Evolutionary conservation across 2,329 filamentous ascomycete species (phyloP).

Genomic region (Aspergillus bombycis): DNA sequence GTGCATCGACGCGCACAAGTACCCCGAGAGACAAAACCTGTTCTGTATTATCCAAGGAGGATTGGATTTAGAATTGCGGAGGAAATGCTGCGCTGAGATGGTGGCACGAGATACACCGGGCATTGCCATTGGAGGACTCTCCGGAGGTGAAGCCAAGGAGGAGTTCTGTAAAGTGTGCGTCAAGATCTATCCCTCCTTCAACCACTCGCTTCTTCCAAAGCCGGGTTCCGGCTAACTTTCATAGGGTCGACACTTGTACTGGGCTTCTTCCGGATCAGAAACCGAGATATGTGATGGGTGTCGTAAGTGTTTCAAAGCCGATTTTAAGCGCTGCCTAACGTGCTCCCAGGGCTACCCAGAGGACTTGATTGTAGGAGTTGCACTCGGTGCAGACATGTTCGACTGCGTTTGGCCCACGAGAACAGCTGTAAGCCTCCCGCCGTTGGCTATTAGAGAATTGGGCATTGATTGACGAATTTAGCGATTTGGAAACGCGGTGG

Average conservation of each 20-base stretch:
- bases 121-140: conserved; percentile 93
- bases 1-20: conserved; percentile 86
- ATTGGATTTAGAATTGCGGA: conserved; percentile 81
- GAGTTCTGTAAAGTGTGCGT: conserved; percentile 81
- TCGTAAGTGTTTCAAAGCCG: conserved; percentile 53
- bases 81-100: conserved; percentile 85
- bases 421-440: conserved; percentile 66
- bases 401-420: conserved; percentile 98
- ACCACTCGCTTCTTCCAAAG: not conserved
- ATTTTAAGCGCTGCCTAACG: conserved; percentile 22
- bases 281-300: conserved; percentile 98
- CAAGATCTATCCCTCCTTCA: not conserved
- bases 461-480: conserved; percentile 27
- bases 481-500: conserved; percentile 93
- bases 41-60: conserved; percentile 99
- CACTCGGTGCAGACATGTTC: conserved; percentile 97
- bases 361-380: conserved; percentile 89
- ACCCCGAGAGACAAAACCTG: conserved; percentile 82
- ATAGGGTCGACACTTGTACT: conserved; percentile 77
- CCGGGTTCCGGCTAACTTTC: conserved; percentile 14
- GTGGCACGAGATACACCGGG: conserved; percentile 87
- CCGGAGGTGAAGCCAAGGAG: conserved; percentile 90
- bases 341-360: conserved; percentile 81
- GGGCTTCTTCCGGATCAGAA: conserved; percentile 82
- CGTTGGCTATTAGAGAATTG: conserved; percentile 8